Percentiles rank a stretch among this genome's conserved stretches.
Evolutionary conservation across 371 early-diverging fungal genomes (phyloP).

Genomic region (Vairimorpha ceranae): DNA sequence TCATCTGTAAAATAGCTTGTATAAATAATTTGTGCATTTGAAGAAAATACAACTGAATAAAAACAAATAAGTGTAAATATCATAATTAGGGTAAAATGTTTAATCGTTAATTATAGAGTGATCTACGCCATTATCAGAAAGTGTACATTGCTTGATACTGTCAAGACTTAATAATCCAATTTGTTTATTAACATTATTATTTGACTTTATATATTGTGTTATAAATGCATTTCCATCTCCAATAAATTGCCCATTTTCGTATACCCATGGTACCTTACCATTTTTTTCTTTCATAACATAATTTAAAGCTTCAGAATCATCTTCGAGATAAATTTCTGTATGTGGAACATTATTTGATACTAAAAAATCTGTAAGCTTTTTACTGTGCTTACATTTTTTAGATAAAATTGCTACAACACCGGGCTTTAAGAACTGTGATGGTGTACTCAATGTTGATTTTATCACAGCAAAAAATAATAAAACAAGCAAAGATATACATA

Average conservation of each 20-base stretch:
- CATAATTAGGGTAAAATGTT: no score
- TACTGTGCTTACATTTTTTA: neutral
- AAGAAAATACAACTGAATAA: no score
- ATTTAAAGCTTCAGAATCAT: neutral
- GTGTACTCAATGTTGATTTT: neutral
- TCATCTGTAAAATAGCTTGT: neutral
- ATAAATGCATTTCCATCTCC: neutral
- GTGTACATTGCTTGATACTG: no score
- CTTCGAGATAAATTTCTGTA: neutral
- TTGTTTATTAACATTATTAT: no score
- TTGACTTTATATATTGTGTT: neutral
- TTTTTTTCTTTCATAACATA: neutral
- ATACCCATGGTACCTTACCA: conserved; percentile 3
- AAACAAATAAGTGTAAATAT: no score
- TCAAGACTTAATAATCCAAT: no score
- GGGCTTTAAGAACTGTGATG: neutral
- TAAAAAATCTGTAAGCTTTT: neutral
- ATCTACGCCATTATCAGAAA: no score
- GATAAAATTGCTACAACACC: neutral
- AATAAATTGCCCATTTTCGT: neutral
- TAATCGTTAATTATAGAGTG: no score
- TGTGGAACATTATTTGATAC: neutral
- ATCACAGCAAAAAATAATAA: no score
- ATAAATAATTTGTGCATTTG: neutral
- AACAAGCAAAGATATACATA: no score